Base-by-base conservation (phyloP, 306 rosid species). In the Vigna trinervia region DNA sequence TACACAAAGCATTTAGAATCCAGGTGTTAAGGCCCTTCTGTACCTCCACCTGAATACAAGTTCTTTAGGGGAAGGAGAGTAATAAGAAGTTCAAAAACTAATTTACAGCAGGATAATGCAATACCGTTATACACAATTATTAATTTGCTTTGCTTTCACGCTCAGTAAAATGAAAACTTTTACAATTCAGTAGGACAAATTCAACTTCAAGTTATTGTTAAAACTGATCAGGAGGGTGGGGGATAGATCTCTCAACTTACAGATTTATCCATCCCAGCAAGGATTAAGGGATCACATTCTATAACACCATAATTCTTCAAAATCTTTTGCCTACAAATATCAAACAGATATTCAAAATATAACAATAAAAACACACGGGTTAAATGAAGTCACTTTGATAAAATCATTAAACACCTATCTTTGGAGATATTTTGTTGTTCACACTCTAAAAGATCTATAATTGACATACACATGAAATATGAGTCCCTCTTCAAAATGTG, bases 291-390 rank as follows among this genome's bases (percentile, higher is more conserved):
- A 78, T 92, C 89, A 15, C 96, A 87, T 80, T 92, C 92, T 65
- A 92, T 84, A 78, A 92, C 88, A 61, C 96, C 97, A 76, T 92
- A 92, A n/a, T 77, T 90, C 96, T 88, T 90, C 85, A 85, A 87
- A 80, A 87, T 28, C 74, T 80, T 92, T 78, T 80, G 87, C 90
- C 97, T 92, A 54, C 85, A 86, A 83, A 71, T 67, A 85, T 60
- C 72, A 85, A 41, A 41, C 11, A 41, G 3, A 8, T 41, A 41
- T 9, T 41, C 46, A 41, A 41, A 41, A 9, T 9, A 41, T 41
- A 41, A 41, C 12, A 8, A 8, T 41, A 41, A 41, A 41, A 41
- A 8, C 46, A 41, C 46, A 9, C 0, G 46, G 46, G 53, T 15
- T 68, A 51, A 60, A 52, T 36, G 48, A 54, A 64, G 38, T 9